Base-by-base conservation (phyloP, 257 asterid genomes). In the Cynanchum wilfordii region DNA sequence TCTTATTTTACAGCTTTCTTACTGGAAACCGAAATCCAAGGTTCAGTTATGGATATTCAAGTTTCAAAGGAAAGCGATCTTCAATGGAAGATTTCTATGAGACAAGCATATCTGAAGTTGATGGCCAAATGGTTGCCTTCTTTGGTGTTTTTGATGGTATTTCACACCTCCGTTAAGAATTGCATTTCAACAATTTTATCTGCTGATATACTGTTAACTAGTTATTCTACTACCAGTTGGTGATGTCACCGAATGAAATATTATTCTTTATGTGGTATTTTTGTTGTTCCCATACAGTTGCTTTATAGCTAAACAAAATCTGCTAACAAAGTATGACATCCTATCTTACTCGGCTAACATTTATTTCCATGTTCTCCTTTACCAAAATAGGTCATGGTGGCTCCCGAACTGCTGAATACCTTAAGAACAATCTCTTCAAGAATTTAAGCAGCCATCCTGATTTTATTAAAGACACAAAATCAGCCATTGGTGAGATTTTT, bases 11-110 rank as follows among this genome's bases (percentile, higher is more conserved):
- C 82, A 89, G 92, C 86, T 82, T 75, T 79, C 84, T 84, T 44
- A 70, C 81, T 25, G 86, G 88, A 77, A 83, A 81, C 66, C 81
- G 67, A 64, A 80, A 82, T 59, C 85, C 77, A 66, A 88, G 77
- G 78, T 80, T 90, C 64, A 87, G 88, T 66, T 90, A 90, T 81
- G 97, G 97, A 65, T 89, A 89, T 83, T 85, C 92, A 36, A 87
- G 89, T 81, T 87, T 85, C 78, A 86, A 86, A 80, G 97, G 96
- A 72, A 90, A 88, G 73, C 86, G 96, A 44, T 78, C 92, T 19
- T 82, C 95, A 58, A 90, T 90, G 96, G 96, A 90, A 85, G 96
- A 90, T 80, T 90, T 81, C 75, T 89, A 76, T n/a, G 97, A 89
- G 81, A 83, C 87, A 33, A 77, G 83, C 59, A 83, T 90, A 72